A percentile compares a stretch with the other conserved stretches of the same genome.
Evolutionary conservation across 768 basidiomycete species (phyloP).

Genomic region (Russula lepida): DNA sequence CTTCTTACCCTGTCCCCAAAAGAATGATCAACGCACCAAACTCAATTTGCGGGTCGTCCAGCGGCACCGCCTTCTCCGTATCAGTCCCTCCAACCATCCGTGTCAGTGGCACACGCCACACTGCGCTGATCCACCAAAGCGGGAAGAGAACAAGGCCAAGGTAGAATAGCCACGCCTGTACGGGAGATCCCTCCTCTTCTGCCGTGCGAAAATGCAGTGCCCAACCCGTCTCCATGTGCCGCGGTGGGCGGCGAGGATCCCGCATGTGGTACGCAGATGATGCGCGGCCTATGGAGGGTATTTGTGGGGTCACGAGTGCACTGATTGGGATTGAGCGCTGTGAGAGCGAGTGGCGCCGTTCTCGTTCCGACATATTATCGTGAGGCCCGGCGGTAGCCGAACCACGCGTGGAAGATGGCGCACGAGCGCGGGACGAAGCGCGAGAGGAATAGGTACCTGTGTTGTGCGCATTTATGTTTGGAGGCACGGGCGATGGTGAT

Average conservation of each 20-base stretch:
- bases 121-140: constrained; percentile 58
- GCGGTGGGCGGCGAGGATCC: constrained; percentile 62
- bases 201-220: constrained; percentile 46
- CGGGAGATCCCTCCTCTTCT: constrained; percentile 41
- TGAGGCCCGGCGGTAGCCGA: constrained; percentile 20
- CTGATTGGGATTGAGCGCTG: constrained; percentile 73
- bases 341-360: constrained; percentile 36
- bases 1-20: background rate
- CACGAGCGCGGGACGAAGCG: constrained; percentile 24
- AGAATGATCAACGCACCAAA: constrained; percentile 40
- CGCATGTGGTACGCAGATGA: constrained; percentile 69
- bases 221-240: constrained; percentile 55
- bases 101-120: constrained; percentile 51
- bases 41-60: constrained; percentile 77
- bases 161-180: constrained; percentile 75
- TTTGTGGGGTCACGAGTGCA: constrained; percentile 69
- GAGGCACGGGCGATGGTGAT: constrained; percentile 29
- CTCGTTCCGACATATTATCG: constrained; percentile 7
- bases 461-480: constrained; percentile 36
- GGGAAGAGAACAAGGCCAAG: constrained; percentile 54
- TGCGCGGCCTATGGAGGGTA: constrained; percentile 50
- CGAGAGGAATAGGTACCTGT: constrained; percentile 39
- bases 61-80: constrained; percentile 58
- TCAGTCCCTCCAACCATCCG: constrained; percentile 48
- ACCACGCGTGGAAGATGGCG: constrained; percentile 24